Evolutionary conservation across 1,139 yeast species (phyloP).

Genomic region (Nakaseomyces delphensis): DNA sequence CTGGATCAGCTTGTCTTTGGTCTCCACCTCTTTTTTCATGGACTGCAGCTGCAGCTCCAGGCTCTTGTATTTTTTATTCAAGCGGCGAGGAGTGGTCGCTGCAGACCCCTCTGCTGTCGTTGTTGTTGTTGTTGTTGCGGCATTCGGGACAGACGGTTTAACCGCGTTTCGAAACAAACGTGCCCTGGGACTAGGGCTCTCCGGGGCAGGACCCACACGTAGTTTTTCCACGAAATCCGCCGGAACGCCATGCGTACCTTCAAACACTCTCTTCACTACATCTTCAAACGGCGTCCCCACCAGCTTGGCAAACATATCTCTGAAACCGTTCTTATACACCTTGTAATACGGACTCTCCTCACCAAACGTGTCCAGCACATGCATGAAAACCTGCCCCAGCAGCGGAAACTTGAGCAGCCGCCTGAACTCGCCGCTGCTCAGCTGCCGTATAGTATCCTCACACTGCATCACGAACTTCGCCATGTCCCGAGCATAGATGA

Average conservation of each 20-base stretch:
- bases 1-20: slow-evolving; percentile 1
- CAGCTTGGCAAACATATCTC: slow-evolving; percentile 24
- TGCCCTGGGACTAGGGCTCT: background rate
- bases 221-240: background rate
- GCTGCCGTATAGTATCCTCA: slow-evolving; percentile 18
- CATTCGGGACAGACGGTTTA: background rate
- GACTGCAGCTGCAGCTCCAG: slow-evolving; percentile 6
- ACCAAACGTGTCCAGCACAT: slow-evolving; percentile 25
- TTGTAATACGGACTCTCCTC: slow-evolving; percentile 26
- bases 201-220: background rate
- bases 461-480: slow-evolving; percentile 17
- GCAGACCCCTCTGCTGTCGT: too few relatives aligned
- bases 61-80: slow-evolving; percentile 5
- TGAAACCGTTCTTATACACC: slow-evolving; percentile 29
- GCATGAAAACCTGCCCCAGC: slow-evolving; percentile 22
- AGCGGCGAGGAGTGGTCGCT: background rate
- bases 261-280: slow-evolving; percentile 12
- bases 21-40: slow-evolving; percentile 4
- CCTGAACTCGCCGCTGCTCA: background rate
- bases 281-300: slow-evolving; percentile 22
- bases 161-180: background rate
- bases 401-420: slow-evolving; percentile 8
- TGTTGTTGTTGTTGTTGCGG: background rate
- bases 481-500: slow-evolving; percentile 29
- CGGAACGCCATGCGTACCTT: slow-evolving; percentile 9